Evolutionary conservation across 1,139 yeast species (phyloP).

Genomic region (Pichia sp.): DNA sequence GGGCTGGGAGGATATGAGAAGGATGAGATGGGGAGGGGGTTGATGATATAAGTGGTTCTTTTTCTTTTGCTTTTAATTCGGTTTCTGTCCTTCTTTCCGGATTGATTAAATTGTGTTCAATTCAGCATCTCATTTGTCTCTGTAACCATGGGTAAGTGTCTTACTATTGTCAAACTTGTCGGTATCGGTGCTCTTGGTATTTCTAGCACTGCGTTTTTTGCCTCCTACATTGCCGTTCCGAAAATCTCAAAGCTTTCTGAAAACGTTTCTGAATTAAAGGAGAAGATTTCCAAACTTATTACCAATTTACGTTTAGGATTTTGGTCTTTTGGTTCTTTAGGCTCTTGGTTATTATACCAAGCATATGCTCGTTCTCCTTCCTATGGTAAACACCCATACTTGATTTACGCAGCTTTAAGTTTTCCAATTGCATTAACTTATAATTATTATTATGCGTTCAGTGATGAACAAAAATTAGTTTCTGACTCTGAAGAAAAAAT

Average conservation of each 20-base stretch:
- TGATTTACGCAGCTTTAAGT: conserved; percentile 49
- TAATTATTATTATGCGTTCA: conserved; percentile 26
- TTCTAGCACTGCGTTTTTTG: conserved; percentile 39
- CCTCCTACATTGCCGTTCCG: conserved; percentile 37
- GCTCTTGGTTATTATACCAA: conserved; percentile 37
- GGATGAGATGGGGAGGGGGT: too few relatives aligned
- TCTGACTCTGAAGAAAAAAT: conserved; percentile 15
- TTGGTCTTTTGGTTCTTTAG: conserved; percentile 34
- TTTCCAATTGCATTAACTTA: conserved; percentile 36
- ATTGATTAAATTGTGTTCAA: not conserved
- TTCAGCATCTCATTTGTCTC: not conserved
- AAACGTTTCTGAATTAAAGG: conserved; percentile 8
- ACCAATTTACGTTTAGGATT: conserved; percentile 32
- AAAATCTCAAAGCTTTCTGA: conserved; percentile 9
- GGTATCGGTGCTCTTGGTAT: conserved; percentile 52
- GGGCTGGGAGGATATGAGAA: too few relatives aligned
- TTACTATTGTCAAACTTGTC: conserved; percentile 43
- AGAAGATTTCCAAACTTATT: conserved; percentile 25
- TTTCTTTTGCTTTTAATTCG: too few relatives aligned
- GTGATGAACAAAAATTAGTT: conserved; percentile 24
- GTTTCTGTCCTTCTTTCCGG: not conserved
- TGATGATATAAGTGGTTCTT: too few relatives aligned
- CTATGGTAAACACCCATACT: conserved; percentile 49
- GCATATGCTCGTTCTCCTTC: conserved; percentile 40
- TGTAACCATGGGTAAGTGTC: conserved; percentile 35